Base-by-base conservation (phyloP, 163 green algal genomes). In the Chlorella variabilis region DNA sequence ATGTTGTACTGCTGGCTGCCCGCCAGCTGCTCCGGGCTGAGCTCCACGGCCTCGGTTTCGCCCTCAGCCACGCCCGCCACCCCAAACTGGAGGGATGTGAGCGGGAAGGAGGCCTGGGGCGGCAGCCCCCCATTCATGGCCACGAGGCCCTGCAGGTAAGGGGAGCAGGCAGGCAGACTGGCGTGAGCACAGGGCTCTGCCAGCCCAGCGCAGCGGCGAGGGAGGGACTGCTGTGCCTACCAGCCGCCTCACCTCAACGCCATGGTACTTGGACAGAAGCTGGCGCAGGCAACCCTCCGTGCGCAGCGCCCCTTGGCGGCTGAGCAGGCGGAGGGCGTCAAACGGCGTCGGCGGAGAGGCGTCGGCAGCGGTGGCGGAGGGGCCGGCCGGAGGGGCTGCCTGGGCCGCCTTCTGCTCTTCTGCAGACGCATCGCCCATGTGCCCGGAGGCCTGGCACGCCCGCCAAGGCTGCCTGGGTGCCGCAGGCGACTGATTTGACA, bases 321-420 rank as follows among this genome's bases (percentile, higher is more conserved):
- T 63, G 13, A 56, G 68, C n/a, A 76, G 62, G 29, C 29, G 23
- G 29, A 76, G 42, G n/a, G 68, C 59, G 29, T 67, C 59, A 38
- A 67, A 67, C 8, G n/a, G 59, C 21, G n/a, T n/a, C n/a, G n/a
- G n/a, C n/a, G n/a, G n/a, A n/a, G n/a, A n/a, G 25, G 54, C 15
- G 20, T 9, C 54, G 54, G 54, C 20, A n/a, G 20, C 54, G 54
- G 15, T 15, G 25, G 54, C 54, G 25, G 20, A 9, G 15, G 23
- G 18, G 15, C 23, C 15, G 5, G 13, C 9, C 54, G 54, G 15
- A 9, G 54, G 4, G 25, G 54, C 54, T 62, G n/a, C n/a, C n/a
- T n/a, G n/a, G n/a, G n/a, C n/a, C n/a, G n/a, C n/a, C n/a, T n/a
- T n/a, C n/a, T n/a, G n/a, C n/a, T n/a, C n/a, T n/a, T n/a, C n/a